These are phyloP conservation scores for Kwoniella botswanensis DNA, from an alignment of 768 basidiomycete genomes.

Conservation along the genomic window DNA sequence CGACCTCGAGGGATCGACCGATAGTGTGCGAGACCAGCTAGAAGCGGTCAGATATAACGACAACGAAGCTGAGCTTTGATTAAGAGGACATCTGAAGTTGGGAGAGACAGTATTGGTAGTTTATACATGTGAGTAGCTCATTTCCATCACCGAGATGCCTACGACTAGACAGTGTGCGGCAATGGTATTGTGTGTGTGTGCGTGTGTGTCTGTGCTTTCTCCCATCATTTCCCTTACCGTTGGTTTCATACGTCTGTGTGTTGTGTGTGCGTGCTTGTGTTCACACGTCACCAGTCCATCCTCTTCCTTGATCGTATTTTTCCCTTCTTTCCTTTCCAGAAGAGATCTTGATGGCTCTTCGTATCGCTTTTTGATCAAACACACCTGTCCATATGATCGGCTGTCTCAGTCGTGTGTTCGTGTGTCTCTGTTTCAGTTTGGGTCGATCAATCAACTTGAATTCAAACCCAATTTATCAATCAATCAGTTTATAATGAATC, in stretches of 20 bases:
- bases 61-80: constrained; percentile 14
- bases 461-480: not conserved
- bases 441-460: not conserved
- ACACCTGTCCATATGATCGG: not conserved
- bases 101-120: not conserved
- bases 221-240: not conserved
- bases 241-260: not conserved
- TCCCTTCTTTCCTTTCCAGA: not conserved
- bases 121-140: not conserved
- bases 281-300: not conserved
- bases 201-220: not conserved
- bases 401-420: not conserved
- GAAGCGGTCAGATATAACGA: constrained; percentile 5
- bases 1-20: constrained; percentile 10
- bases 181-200: not conserved
- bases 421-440: not conserved
- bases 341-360: not conserved
- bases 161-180: not conserved
- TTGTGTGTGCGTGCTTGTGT: not conserved
- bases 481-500: no score
- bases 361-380: not conserved
- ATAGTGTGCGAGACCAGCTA: not conserved
- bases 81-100: not conserved
- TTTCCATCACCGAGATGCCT: not conserved
- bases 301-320: not conserved